Percentiles rank a stretch among this genome's conserved stretches.
phyloP scores from a whole-genome alignment of 202 grass and related monocot genomes.

The Dendrocalamus latiflorus region DNA sequence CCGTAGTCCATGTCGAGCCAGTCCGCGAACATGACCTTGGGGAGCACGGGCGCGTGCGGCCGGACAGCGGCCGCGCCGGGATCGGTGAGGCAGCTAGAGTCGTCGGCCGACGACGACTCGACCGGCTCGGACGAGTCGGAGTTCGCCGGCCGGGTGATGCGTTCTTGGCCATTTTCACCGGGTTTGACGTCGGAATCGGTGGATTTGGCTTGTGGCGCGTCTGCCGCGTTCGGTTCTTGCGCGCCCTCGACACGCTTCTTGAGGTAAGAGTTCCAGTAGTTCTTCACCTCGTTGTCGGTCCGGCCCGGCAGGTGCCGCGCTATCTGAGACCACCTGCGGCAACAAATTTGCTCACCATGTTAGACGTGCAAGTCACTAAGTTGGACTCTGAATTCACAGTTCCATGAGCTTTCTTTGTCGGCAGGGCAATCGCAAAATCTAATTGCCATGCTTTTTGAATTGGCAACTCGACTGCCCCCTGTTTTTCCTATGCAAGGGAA shows the following conservation, averaged over 20 bases:
- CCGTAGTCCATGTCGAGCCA: conserved; percentile 72
- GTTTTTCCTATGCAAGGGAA: neutral
- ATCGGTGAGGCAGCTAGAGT: conserved; percentile 45
- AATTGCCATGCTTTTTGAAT: neutral
- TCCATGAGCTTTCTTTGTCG: neutral
- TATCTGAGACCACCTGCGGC: conserved; percentile 84
- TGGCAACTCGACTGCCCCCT: neutral
- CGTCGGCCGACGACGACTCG: conserved; percentile 44
- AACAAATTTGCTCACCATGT: conserved; percentile 5
- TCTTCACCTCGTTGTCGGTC: conserved; percentile 98
- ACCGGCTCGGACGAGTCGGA: conserved; percentile 33
- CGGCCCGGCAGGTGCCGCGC: conserved; percentile 78
- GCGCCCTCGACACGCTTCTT: conserved; percentile 70
- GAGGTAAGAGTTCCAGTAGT: conserved; percentile 97
- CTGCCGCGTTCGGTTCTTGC: neutral
- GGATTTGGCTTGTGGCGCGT: conserved; percentile 24
- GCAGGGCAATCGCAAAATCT: neutral
- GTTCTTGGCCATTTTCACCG: conserved; percentile 22
- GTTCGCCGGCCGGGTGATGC: conserved; percentile 15
- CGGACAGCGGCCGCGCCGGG: conserved; percentile 6
- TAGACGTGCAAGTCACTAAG: neutral
- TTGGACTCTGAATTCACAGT: neutral
- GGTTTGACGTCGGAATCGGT: conserved; percentile 14
- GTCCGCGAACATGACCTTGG: conserved; percentile 81
- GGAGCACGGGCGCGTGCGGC: conserved; percentile 45